These are phyloP conservation scores for Plasmopara viticola DNA, from an alignment of 352 stramenopile genomes.

Conservation along the genomic window DNA sequence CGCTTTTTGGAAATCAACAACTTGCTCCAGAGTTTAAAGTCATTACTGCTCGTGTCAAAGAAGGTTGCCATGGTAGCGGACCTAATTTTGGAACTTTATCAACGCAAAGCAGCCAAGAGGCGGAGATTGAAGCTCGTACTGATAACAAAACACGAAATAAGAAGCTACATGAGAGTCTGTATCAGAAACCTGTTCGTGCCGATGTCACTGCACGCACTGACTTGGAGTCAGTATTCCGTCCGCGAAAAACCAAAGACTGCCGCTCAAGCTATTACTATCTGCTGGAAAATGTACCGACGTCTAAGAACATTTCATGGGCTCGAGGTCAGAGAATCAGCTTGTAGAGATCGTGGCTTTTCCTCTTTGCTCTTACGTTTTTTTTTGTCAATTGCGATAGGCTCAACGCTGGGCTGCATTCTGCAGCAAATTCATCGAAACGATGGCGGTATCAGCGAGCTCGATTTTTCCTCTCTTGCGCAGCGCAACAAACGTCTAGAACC, in stretches of 20 bases:
- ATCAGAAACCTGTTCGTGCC: too few relatives aligned
- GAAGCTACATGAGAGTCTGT: too few relatives aligned
- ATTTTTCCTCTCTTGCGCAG: constrained; percentile 57
- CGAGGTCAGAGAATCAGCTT: constrained; percentile 14
- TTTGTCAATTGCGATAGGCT: constrained; percentile 14
- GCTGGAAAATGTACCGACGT: constrained; percentile 7
- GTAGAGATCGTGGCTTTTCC: too few relatives aligned
- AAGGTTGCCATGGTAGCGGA: neutral
- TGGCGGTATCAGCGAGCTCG: constrained; percentile 53
- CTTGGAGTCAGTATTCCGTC: constrained; percentile 9
- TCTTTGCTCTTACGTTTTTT: too few relatives aligned
- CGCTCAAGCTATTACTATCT: neutral
- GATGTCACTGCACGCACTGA: neutral
- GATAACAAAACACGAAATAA: too few relatives aligned
- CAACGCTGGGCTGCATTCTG: constrained; percentile 50
- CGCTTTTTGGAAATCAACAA: too few relatives aligned
- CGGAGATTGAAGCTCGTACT: too few relatives aligned
- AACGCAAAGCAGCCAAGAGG: too few relatives aligned
- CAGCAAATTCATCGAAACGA: constrained; percentile 54
- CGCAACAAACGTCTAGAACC: constrained; percentile 49
- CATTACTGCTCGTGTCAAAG: neutral
- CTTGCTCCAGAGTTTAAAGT: constrained; percentile 3
- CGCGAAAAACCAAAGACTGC: neutral
- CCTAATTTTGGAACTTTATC: constrained; percentile 14
- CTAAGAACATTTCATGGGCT: constrained; percentile 4